Base-by-base conservation (phyloP, 164 flowering plant species). In the Vitis riparia region DNA sequence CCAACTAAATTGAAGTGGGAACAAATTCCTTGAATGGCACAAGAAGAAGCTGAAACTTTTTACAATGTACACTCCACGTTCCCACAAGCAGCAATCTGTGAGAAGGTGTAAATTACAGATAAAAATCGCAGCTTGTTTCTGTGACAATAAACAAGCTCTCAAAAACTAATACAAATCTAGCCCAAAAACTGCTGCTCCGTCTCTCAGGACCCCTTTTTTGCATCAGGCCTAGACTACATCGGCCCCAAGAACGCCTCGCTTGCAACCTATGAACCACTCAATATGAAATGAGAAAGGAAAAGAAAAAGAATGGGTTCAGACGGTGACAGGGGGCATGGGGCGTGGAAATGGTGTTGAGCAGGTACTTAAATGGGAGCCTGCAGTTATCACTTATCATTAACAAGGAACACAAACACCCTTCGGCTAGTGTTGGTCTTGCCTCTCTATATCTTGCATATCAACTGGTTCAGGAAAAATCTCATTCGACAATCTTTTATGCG, bases 381-480 rank as follows among this genome's bases (percentile, higher is more conserved):
- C 68, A 27, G 32, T 37, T 37, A 37, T 37, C 27, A 23, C 27
- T 23, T 32, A 67, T 73, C 74, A 69, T 73, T 73, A 50, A 23
- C 62, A 75, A 78, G 74, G 71, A 78, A 74, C 68, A 62, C 23
- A 17, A 75, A 57, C 69, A 59, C 16, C 59, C 51, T 70, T 23
- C 32, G 37, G 9, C 60, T 73, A 79, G 15, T 72, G 72, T 51
- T 60, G 77, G 11, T 66, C 76, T 57, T 64, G 67, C 69, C 85
- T 79, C 76, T 80, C 91, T 17, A 70, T 60, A 48, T 83, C 87
- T 55, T 50, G 67, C 55, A 73, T 55, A 11, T 79, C 81, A 59
- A 73, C 51, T 19, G 94, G 94, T 74, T 91, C 93, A 14, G 97
- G 94, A 67, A 88, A 88, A 49, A 88, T 85, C 63, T 91, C 98